Conservation (phyloP, 1,284 basidiomycete genomes). For the Rhodotorula glutinis region DNA sequence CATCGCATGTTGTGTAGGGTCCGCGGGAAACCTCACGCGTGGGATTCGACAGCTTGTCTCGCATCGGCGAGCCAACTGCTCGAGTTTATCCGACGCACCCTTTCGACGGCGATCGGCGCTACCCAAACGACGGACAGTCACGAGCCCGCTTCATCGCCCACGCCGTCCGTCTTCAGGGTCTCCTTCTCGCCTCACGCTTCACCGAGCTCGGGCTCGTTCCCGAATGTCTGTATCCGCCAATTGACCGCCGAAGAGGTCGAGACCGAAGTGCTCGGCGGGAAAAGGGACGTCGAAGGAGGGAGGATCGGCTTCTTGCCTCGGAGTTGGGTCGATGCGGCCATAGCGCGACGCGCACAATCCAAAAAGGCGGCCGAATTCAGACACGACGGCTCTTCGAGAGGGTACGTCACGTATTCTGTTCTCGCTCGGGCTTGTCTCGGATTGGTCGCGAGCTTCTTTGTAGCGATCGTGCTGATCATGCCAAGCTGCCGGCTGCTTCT, state of each 20-base stretch:
- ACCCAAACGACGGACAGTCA: too few species aligned
- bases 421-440: too few species aligned
- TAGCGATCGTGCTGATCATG: too few species aligned
- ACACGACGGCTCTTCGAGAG: too few species aligned
- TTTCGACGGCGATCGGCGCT: constrained; percentile 7
- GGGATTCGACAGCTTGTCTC: constrained; percentile 73
- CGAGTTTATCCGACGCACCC: constrained; percentile 53
- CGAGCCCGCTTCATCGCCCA: constrained; percentile 4
- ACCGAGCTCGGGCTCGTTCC: not conserved
- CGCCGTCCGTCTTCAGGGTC: constrained; percentile 62
- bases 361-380: too few species aligned
- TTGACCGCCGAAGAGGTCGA: constrained; percentile 54
- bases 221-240: constrained; percentile 53
- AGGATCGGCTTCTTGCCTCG: constrained; percentile 70
- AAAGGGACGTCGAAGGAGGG: constrained; percentile 60
- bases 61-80: constrained; percentile 69
- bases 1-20: constrained; percentile 62
- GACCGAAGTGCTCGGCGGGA: constrained; percentile 60
- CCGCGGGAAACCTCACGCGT: constrained; percentile 67
- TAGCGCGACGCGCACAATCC: too few species aligned
- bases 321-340: constrained; percentile 62
- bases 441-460: too few species aligned
- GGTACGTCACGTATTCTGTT: too few species aligned
- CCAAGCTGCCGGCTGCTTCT: too few species aligned
- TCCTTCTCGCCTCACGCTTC: constrained; percentile 56